Evolutionary conservation across 1,284 basidiomycete genomes (phyloP), one percentile per base, ranked within the genome.

Genomic region (Jaminaea rosea): DNA sequence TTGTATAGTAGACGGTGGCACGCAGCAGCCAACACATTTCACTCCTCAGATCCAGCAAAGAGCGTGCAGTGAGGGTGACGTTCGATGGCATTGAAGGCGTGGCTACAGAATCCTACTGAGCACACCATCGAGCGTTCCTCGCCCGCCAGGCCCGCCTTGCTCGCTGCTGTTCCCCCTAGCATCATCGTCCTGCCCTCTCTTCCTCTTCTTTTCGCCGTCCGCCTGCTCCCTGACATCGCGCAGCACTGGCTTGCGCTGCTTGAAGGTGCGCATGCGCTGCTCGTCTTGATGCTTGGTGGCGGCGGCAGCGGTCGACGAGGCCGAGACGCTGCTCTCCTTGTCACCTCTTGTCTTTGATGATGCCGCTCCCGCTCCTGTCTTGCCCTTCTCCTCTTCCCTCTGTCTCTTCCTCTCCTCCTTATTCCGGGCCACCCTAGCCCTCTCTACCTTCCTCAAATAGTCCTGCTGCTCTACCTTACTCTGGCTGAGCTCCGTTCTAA

Each of bases 391-490:
- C 32, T 50, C 19, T 9, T 44, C 54, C 1, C 56, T 46, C 47
- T 59, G 56, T 31, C 53, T 50, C 26, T 75, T 88, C 72, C 83
- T 84, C 59, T 84, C 83, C 28, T 82, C 82, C 44, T 91, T 85
- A 75, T 93, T 92, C 59, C 87, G 84, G 65, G 92, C 78, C 21
- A 93, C 83, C n/a, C 86, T 82, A 1, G 92, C 92, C 17, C 93
- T 81, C 72, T 97, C 94, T 32, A 98, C 94, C 62, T 97, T 93
- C 69, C 82, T 83, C 52, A 98, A 80, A 76, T 99, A 98, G 52
- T 93, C 88, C 47, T 83, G 82, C 73, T 99, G 93, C 75, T 97
- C 93, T 34, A 82, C 78, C 62, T 82, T 84, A 21, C 88, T 90
- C 67, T 92, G 87, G 0, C 87, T 82, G 84, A 99, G 80, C 70